A percentile compares a stretch with the other conserved stretches of the same genome.
These are phyloP conservation scores for Kodamaea suecica DNA, from an alignment of 1,139 yeast genomes.

Conservation along the genomic window DNA sequence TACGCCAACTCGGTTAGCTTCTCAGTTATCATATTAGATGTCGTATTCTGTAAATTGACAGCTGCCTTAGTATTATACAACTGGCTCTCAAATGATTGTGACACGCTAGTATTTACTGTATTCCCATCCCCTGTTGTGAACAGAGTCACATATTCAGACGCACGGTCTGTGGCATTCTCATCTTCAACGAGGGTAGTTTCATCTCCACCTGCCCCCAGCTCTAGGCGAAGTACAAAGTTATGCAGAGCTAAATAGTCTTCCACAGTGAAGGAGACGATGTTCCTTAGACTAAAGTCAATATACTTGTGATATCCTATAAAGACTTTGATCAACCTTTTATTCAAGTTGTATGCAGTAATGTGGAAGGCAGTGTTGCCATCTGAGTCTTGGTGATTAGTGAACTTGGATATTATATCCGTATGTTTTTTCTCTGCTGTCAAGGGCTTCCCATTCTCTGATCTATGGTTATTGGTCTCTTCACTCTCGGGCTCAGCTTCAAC, in stretches of 20 bases:
- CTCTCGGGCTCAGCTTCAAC: slow-evolving; percentile 10
- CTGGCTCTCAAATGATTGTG: slow-evolving; percentile 39
- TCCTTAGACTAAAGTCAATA: slow-evolving; percentile 57
- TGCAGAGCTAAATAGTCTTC: slow-evolving; percentile 62
- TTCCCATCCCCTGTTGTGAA: slow-evolving; percentile 11
- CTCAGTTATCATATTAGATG: slow-evolving; percentile 38
- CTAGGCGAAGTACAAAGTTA: slow-evolving; percentile 25
- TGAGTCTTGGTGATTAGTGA: slow-evolving; percentile 73
- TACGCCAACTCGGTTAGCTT: slow-evolving; percentile 41
- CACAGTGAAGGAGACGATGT: slow-evolving; percentile 69
- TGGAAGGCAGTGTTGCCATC: slow-evolving; percentile 90
- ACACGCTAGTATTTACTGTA: slow-evolving; percentile 2
- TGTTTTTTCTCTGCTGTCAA: background rate
- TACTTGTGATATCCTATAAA: slow-evolving; percentile 71
- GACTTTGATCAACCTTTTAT: slow-evolving; percentile 71
- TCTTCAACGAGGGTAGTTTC: slow-evolving; percentile 1
- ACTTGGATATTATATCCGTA: slow-evolving; percentile 57
- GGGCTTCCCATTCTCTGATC: slow-evolving; percentile 1
- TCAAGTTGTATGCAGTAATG: slow-evolving; percentile 71
- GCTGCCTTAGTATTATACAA: slow-evolving; percentile 39
- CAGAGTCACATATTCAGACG: slow-evolving; percentile 5
- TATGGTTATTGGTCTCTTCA: slow-evolving; percentile 3
- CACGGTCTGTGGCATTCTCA: slow-evolving; percentile 1
- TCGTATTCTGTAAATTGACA: slow-evolving; percentile 32
- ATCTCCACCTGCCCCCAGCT: slow-evolving; percentile 15